phyloP scores from a whole-genome alignment of 2,329 filamentous ascomycete species.

The Phialophora expanda region DNA sequence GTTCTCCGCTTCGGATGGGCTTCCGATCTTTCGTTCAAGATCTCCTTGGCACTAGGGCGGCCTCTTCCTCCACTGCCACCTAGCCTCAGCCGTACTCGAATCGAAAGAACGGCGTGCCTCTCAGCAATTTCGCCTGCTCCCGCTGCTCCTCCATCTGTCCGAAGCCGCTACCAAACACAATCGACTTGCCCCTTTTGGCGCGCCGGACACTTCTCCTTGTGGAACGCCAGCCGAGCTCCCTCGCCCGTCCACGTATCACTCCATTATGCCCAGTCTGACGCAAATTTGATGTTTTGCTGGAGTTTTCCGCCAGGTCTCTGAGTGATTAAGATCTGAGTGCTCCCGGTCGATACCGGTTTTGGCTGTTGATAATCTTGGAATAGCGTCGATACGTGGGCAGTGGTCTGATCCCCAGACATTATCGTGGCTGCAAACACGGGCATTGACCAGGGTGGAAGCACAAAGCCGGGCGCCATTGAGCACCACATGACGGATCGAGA shows the following conservation, averaged over 20 bases:
- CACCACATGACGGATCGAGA: background rate
- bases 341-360: background rate
- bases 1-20: conserved; percentile 1
- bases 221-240: background rate
- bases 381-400: background rate
- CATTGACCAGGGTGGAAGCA: background rate
- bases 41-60: background rate
- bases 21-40: background rate
- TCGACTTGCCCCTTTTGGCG: background rate
- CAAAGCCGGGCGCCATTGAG: background rate
- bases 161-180: background rate
- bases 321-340: background rate
- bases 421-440: background rate
- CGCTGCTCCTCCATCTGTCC: background rate
- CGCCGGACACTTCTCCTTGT: background rate
- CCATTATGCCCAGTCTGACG: background rate
- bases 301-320: background rate
- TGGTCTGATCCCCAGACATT: background rate
- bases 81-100: background rate
- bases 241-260: background rate
- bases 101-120: background rate
- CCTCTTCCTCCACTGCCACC: background rate
- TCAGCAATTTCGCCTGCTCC: background rate
- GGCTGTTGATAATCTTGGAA: background rate
- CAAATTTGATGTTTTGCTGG: background rate